Percentiles rank a stretch among this genome's conserved stretches.
Evolutionary conservation across 164 flowering plant genomes (phyloP).

Genomic region (Kalanchoe fedtschenkoi): DNA sequence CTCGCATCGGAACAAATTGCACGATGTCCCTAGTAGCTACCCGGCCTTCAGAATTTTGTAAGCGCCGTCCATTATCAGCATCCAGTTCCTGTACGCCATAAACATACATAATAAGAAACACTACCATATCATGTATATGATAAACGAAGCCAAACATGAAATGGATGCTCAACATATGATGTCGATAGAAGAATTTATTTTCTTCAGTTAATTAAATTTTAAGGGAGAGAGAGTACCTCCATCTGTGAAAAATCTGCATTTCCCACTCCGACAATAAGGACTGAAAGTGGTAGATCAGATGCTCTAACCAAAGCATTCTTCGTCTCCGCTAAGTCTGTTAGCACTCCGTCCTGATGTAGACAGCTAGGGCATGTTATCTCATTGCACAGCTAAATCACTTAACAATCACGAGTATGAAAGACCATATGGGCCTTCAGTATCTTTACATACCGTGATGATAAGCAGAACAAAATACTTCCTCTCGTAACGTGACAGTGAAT

Average conservation of each 20-base stretch:
- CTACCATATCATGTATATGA: background rate
- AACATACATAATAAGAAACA: background rate
- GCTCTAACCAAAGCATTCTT: conserved; percentile 79
- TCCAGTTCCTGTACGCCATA: conserved; percentile 67
- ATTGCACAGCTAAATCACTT: background rate
- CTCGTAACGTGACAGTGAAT: conserved; percentile 28
- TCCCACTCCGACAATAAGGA: conserved; percentile 93
- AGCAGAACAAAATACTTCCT: conserved; percentile 71
- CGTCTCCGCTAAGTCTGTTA: conserved; percentile 77
- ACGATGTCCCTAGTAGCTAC: conserved; percentile 80
- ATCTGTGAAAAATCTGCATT: conserved; percentile 71
- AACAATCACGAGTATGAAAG: background rate
- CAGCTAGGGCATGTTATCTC: background rate
- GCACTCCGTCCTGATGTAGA: conserved; percentile 69
- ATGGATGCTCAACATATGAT: background rate
- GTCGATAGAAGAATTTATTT: too few species aligned
- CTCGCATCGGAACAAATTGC: conserved; percentile 79
- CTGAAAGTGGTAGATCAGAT: conserved; percentile 83
- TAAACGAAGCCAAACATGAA: background rate
- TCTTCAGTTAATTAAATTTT: too few species aligned
- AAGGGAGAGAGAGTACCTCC: conserved; percentile 48
- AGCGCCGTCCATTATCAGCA: conserved; percentile 64
- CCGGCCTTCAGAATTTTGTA: conserved; percentile 73
- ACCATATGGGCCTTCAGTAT: too few species aligned
- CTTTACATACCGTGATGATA: conserved; percentile 64